These are phyloP conservation scores for Mycena kentingensis DNA, from an alignment of 768 basidiomycete species.

Conservation along the genomic window DNA sequence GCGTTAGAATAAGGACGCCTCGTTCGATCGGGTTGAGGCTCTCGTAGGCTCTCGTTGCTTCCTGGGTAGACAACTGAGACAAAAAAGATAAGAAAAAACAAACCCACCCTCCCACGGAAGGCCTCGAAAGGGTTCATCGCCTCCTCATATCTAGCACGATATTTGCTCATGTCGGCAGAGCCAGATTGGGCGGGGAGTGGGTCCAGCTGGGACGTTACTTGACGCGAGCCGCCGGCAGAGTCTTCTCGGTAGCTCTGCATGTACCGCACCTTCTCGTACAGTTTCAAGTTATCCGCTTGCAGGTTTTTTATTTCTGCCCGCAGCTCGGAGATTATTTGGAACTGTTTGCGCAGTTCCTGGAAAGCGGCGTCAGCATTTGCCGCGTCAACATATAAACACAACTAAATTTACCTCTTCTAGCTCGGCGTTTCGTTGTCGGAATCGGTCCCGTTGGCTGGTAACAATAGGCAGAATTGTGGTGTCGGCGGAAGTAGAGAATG, in stretches of 20 bases:
- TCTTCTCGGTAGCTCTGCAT: conserved; percentile 96
- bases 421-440: conserved; percentile 94
- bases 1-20: conserved; percentile 81
- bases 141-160: conserved; percentile 91
- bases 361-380: not conserved
- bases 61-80: conserved; percentile 48
- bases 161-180: conserved; percentile 73
- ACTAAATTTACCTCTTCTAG: conserved; percentile 78
- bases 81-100: conserved; percentile 1
- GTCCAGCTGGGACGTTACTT: conserved; percentile 64
- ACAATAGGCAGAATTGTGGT: conserved; percentile 98
- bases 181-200: conserved; percentile 57
- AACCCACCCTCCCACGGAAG: conserved; percentile 88
- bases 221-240: conserved; percentile 50
- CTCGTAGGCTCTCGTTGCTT: conserved; percentile 91
- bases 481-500: conserved; percentile 76
- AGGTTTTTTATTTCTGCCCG: conserved; percentile 88
- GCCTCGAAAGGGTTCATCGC: conserved; percentile 98
- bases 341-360: conserved; percentile 93
- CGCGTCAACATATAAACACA: not conserved
- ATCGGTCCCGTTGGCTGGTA: conserved; percentile 95
- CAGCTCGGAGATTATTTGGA: conserved; percentile 92
- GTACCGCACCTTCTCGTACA: conserved; percentile 98
- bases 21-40: conserved; percentile 91
- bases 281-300: conserved; percentile 93